Evolutionary conservation across 1,284 basidiomycete genomes (phyloP).

Genomic region (Cutaneotrichosporon sp.): DNA sequence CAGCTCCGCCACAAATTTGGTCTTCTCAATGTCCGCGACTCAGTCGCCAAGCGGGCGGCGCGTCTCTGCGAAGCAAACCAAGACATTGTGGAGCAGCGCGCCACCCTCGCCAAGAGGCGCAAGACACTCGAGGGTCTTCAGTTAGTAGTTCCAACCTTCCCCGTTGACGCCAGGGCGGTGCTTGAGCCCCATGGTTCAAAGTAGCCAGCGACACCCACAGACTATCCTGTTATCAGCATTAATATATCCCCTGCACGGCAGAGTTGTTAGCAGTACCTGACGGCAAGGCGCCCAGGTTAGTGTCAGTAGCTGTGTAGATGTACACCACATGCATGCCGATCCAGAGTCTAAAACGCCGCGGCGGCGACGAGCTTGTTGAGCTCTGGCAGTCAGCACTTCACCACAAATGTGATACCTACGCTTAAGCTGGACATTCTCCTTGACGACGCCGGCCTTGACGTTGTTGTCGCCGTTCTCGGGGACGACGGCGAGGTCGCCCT

Average conservation of each 20-base stretch:
- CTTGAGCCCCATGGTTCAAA: neutral
- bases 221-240: neutral
- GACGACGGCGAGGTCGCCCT: constrained; percentile 62
- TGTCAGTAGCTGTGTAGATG: neutral
- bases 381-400: constrained; percentile 53
- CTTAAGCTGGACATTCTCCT: constrained; percentile 79
- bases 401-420: constrained; percentile 58
- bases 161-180: neutral
- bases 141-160: neutral
- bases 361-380: constrained; percentile 71
- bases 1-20: constrained; percentile 13
- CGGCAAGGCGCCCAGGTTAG: too few species aligned
- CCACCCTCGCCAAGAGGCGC: neutral
- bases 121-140: neutral
- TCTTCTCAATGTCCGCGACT: constrained; percentile 8
- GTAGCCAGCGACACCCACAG: neutral
- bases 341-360: constrained; percentile 36
- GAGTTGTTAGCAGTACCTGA: too few species aligned
- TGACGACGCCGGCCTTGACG: constrained; percentile 87
- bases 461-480: constrained; percentile 91
- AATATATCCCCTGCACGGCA: too few species aligned
- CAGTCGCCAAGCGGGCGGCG: constrained; percentile 1
- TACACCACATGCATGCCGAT: constrained; percentile 16
- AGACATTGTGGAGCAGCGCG: constrained; percentile 8
- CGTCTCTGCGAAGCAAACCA: constrained; percentile 14